These are phyloP conservation scores for Epichloe sp. DNA, from an alignment of 2,329 filamentous ascomycete species.

Conservation along the genomic window DNA sequence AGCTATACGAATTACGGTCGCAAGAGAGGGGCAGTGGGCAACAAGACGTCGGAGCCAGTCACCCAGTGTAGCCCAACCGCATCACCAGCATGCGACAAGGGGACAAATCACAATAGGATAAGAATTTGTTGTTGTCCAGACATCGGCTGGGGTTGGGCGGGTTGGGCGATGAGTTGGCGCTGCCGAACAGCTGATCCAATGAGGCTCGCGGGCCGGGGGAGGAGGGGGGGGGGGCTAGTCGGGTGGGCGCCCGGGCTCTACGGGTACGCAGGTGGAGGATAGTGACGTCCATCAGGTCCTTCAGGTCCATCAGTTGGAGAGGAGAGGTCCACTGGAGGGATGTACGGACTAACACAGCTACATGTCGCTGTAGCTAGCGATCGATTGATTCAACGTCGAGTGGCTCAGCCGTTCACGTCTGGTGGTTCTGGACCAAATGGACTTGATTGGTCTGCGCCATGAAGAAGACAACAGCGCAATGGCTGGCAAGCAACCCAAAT, in stretches of 20 bases:
- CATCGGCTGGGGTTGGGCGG: constrained; percentile 12
- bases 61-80: not conserved
- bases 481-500: no score
- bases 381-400: no score
- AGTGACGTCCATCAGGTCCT: not conserved
- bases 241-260: constrained; percentile 6
- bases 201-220: constrained; percentile 14
- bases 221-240: constrained; percentile 10
- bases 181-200: constrained; percentile 25
- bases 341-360: no score
- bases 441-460: no score
- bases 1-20: no score
- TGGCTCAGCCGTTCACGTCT: no score
- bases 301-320: not conserved
- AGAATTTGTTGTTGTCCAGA: constrained; percentile 4
- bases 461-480: no score
- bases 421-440: no score
- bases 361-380: no score
- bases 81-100: not conserved
- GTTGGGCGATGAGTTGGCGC: constrained; percentile 25
- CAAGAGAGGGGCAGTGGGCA: not conserved
- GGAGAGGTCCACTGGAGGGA: no score
- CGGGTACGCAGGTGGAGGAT: constrained; percentile 6
- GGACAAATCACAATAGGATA: not conserved
- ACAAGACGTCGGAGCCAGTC: not conserved